Evolutionary conservation across 352 stramenopile species (phyloP), one percentile per base, ranked within the genome.

Genomic region (Globisporangium perplexum): DNA sequence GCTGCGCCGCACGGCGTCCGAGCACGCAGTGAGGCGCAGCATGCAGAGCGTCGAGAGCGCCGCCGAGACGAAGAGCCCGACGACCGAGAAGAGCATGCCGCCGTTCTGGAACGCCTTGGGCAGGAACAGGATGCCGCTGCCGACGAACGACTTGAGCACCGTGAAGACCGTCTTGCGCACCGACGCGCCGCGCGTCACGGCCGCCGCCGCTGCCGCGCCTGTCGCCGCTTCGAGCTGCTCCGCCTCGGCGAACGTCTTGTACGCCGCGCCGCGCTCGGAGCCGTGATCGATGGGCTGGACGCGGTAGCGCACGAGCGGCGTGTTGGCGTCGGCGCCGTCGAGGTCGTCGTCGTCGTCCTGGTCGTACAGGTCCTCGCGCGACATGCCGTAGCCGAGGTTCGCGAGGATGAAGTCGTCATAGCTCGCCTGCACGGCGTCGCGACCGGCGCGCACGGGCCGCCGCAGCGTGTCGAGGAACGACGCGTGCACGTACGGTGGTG

Each of bases 141-240:
- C 77, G 43, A 88, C 78, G 41, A 88, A 88, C 50, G 74, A 80
- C 46, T 88, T 88, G 62, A 88, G 72, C 52, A 88, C 77, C 47
- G 74, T 82, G 55, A 88, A 84, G 22, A 84, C 65, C 1, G 73
- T 84, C 53, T 84, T 84, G 7, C 69, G 59, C 33, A 81, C 57
- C 0, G 68, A 74, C 0, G 73, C 73, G 30, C 73, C 71, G 17
- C 53, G 53, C 23, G 5, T 11, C 23, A 22, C 8, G 7, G 20
- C 24, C 23, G 44, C 7, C 18, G 42, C n/a, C n/a, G n/a, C n/a
- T n/a, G n/a, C n/a, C n/a, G n/a, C n/a, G n/a, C n/a, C n/a, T n/a
- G n/a, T n/a, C n/a, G 31, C 44, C 7, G 63, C 39, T 10, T 68
- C 61, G 11, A 60, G 58, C 39, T 66, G 54, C 1, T 53, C 53